These are phyloP conservation scores for Fusarium sp. DNA, from an alignment of 2,329 filamentous ascomycete species.

Conservation along the genomic window DNA sequence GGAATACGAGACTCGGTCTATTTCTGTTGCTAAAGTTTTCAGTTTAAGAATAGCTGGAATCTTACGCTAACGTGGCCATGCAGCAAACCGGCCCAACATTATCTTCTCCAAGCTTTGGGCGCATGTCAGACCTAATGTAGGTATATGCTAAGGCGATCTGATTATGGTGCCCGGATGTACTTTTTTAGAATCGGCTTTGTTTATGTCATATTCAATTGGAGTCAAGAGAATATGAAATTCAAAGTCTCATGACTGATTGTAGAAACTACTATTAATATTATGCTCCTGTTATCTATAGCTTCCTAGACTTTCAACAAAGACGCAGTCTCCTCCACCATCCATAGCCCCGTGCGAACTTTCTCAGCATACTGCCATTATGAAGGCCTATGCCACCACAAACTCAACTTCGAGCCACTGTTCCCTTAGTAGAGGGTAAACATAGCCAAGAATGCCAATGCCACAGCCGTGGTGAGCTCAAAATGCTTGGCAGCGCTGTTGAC, in stretches of 20 bases:
- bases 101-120: rapidly evolving
- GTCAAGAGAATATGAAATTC: too few species aligned
- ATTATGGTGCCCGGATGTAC: not conserved
- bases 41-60: not conserved
- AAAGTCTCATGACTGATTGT: not conserved
- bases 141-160: not conserved
- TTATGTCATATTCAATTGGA: too few species aligned
- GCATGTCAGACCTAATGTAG: not conserved
- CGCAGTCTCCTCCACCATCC: not conserved
- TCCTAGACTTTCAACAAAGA: not conserved
- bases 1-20: not conserved
- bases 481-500: slow-evolving; percentile 26
- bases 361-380: not conserved
- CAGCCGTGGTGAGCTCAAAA: slow-evolving; percentile 1
- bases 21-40: not conserved
- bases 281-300: not conserved
- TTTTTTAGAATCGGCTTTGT: not conserved
- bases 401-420: not conserved
- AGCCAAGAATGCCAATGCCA: not conserved
- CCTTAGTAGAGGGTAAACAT: slow-evolving; percentile 22
- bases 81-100: not conserved
- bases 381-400: not conserved
- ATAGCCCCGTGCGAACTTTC: not conserved
- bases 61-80: not conserved
- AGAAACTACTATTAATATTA: not conserved